Evolutionary conservation across 2,329 filamentous ascomycete genomes (phyloP).

Genomic region (Botryosphaeria dothidea): DNA sequence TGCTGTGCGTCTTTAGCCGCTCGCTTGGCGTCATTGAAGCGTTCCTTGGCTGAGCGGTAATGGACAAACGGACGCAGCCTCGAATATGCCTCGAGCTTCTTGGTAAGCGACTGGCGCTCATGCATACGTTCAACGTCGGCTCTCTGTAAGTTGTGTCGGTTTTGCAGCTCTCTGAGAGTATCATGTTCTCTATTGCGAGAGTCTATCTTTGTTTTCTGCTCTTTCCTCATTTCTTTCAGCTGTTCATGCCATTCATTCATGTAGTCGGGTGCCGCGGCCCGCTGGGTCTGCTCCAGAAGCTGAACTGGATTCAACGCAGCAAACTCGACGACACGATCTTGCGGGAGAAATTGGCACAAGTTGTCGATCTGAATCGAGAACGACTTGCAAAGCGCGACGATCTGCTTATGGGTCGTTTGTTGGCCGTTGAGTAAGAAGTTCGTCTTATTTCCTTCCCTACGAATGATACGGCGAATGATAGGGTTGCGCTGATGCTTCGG

Average conservation of each 20-base stretch:
- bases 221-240: conserved; percentile 69
- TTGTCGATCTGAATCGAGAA: conserved; percentile 97
- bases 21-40: conserved; percentile 55
- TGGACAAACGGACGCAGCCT: conserved; percentile 65
- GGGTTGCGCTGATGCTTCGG: conserved; percentile 63
- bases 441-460: conserved; percentile 76
- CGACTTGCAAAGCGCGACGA: conserved; percentile 66
- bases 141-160: conserved; percentile 71
- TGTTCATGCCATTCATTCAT: conserved; percentile 78
- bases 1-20: conserved; percentile 45
- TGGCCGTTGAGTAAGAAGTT: conserved; percentile 77
- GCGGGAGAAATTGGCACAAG: conserved; percentile 92
- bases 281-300: conserved; percentile 80
- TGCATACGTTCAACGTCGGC: conserved; percentile 81
- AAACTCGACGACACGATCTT: conserved; percentile 95
- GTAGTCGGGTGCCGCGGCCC: conserved; percentile 79
- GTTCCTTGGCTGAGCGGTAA: conserved; percentile 59
- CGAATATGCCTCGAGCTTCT: conserved; percentile 65
- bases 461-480: conserved; percentile 74
- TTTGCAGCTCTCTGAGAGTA: conserved; percentile 66
- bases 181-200: conserved; percentile 62
- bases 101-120: conserved; percentile 70
- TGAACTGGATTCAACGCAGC: conserved; percentile 79
- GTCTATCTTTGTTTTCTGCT: conserved; percentile 65
- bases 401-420: conserved; percentile 59